These are phyloP conservation scores for Scenedesmus sp. DNA, from an alignment of 163 green algal genomes.

Conservation along the genomic window DNA sequence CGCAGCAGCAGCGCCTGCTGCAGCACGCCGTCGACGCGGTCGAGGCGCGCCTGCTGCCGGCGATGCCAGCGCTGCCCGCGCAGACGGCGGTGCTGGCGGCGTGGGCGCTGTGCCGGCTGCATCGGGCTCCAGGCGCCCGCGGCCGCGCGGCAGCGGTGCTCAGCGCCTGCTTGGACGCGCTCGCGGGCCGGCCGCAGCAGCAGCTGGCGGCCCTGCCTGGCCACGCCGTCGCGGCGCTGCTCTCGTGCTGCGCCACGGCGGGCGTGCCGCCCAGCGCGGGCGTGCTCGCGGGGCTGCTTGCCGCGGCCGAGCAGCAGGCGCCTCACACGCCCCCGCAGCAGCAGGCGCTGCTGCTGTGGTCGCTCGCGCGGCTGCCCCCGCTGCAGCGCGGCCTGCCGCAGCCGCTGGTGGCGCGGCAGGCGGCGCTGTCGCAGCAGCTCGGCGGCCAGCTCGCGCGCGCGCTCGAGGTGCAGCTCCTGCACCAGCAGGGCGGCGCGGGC, in stretches of 20 bases:
- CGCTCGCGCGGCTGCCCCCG: too few species aligned
- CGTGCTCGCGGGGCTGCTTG: constrained; percentile 22
- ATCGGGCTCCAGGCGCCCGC: too few species aligned
- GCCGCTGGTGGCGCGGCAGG: too few species aligned
- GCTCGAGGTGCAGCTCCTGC: constrained; percentile 1
- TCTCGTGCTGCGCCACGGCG: not conserved
- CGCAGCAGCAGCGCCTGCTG: constrained; percentile 2
- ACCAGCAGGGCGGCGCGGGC: not conserved
- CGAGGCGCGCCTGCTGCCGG: too few species aligned
- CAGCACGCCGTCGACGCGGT: too few species aligned
- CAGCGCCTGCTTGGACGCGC: too few species aligned
- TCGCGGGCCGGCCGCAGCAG: too few species aligned
- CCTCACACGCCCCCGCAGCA: not conserved
- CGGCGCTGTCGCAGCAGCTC: not conserved
- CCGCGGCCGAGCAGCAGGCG: not conserved
- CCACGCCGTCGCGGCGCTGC: not conserved
- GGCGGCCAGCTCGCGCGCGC: not conserved
- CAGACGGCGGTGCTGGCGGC: too few species aligned
- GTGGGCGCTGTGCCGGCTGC: too few species aligned
- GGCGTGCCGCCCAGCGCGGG: not conserved
- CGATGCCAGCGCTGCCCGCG: too few species aligned
- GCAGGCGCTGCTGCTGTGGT: constrained; percentile 4
- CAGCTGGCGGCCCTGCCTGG: not conserved
- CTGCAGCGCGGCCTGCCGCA: too few species aligned
- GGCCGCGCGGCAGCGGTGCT: too few species aligned